Evolutionary conservation across 2,329 filamentous ascomycete genomes (phyloP).

Genomic region (Septoria petroselini): DNA sequence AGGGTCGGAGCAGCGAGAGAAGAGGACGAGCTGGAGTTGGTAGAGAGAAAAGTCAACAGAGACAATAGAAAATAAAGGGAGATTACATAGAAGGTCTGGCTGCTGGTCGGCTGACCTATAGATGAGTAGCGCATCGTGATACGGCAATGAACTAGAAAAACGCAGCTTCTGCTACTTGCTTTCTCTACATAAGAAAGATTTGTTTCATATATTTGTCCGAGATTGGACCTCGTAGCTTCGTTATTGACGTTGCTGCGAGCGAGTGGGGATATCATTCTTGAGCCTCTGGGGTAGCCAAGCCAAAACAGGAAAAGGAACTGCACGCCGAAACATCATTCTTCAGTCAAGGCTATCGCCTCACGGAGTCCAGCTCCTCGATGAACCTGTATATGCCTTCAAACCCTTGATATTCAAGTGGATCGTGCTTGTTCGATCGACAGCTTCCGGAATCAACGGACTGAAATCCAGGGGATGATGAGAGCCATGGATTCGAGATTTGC

Average conservation of each 20-base stretch:
- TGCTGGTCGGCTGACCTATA: neutral
- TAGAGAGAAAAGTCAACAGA: conserved; percentile 1
- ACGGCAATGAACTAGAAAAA: neutral
- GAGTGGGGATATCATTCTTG: conserved; percentile 15
- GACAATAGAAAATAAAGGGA: neutral
- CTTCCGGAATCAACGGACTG: conserved; percentile 55
- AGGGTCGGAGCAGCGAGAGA: neutral
- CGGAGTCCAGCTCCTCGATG: conserved; percentile 60
- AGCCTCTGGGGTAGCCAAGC: conserved; percentile 7
- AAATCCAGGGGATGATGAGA: conserved; percentile 53
- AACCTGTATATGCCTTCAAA: conserved; percentile 65
- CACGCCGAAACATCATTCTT: neutral
- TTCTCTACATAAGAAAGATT: conserved; percentile 4
- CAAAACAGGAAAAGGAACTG: neutral
- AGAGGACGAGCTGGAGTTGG: conserved; percentile 6
- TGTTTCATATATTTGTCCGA: neutral
- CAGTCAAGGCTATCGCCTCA: conserved; percentile 33
- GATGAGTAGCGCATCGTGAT: neutral
- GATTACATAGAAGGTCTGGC: neutral
- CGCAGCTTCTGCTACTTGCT: neutral
- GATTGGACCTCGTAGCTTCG: conserved; percentile 3
- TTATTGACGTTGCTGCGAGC: conserved; percentile 4
- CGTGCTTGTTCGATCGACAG: conserved; percentile 39
- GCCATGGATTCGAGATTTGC: conserved; percentile 51
- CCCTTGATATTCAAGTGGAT: conserved; percentile 58